phyloP scores from a whole-genome alignment of 2,329 filamentous ascomycete genomes.

The Rutstroemia sp. region DNA sequence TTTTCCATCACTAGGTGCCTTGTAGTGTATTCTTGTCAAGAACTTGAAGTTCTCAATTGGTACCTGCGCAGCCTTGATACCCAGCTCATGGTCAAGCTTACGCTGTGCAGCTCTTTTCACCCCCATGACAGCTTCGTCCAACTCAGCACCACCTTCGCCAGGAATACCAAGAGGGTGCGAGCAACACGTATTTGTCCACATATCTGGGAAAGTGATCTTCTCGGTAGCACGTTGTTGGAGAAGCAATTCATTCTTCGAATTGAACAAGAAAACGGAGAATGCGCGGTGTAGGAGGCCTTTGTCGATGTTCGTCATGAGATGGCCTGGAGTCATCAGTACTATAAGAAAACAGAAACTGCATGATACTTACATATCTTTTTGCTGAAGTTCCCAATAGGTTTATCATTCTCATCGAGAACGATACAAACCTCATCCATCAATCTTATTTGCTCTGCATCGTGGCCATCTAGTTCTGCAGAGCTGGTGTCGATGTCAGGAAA shows the following conservation, averaged over 20 bases:
- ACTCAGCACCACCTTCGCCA: constrained; percentile 77
- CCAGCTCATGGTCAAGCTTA: constrained; percentile 91
- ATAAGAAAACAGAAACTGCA: background rate
- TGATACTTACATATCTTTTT: constrained; percentile 83
- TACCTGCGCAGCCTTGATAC: constrained; percentile 83
- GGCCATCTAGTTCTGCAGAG: constrained; percentile 69
- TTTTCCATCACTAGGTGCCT: constrained; percentile 91
- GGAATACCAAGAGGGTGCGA: constrained; percentile 91
- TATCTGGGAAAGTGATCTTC: constrained; percentile 98
- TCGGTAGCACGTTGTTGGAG: constrained; percentile 91
- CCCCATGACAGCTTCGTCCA: constrained; percentile 73
- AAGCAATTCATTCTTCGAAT: constrained; percentile 83
- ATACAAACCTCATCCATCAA: constrained; percentile 99
- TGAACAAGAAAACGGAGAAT: constrained; percentile 97
- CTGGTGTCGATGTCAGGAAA: constrained; percentile 79
- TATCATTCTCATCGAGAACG: constrained; percentile 85
- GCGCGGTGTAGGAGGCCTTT: constrained; percentile 92
- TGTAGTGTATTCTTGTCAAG: constrained; percentile 95
- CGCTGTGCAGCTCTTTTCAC: constrained; percentile 88
- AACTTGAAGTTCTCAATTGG: constrained; percentile 89
- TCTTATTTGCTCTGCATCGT: constrained; percentile 95
- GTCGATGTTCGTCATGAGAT: constrained; percentile 98
- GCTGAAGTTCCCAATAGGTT: constrained; percentile 90
- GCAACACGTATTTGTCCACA: constrained; percentile 99
- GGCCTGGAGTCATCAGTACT: constrained; percentile 50